phyloP scores from a whole-genome alignment of 164 flowering plant genomes.

The Santalum album region DNA sequence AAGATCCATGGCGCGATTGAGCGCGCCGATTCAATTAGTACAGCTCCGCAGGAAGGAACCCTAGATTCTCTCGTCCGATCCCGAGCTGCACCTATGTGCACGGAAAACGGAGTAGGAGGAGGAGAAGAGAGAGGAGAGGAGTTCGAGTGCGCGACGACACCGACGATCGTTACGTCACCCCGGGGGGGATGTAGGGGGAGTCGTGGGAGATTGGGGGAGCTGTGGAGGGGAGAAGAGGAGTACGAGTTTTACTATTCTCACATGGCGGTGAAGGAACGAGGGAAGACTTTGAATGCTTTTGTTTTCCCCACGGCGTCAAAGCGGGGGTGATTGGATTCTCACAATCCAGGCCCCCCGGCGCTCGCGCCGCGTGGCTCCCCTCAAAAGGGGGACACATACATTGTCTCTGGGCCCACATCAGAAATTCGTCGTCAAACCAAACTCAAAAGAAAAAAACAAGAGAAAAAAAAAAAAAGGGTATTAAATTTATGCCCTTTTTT shows the following conservation, averaged over 20 bases:
- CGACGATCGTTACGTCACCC: too few species aligned
- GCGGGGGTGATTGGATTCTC: background rate
- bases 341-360: background rate
- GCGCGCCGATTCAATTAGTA: too few species aligned
- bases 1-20: background rate
- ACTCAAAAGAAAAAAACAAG: too few species aligned
- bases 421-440: background rate
- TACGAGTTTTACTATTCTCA: too few species aligned
- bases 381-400: background rate
- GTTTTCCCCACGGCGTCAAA: background rate
- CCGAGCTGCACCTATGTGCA: background rate
- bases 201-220: too few species aligned
- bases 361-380: constrained; percentile 1
- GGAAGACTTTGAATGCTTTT: background rate
- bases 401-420: background rate
- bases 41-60: background rate
- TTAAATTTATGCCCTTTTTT: too few species aligned
- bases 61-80: background rate
- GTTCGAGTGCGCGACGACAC: too few species aligned
- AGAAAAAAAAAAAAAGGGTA: too few species aligned
- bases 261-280: too few species aligned
- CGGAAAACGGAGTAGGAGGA: background rate
- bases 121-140: background rate
- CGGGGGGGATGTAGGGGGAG: too few species aligned
- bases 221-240: too few species aligned